A percentile compares a stretch with the other conserved stretches of the same genome.
Conservation (phyloP, 2,329 filamentous ascomycete species). For the Bisporella sp. region DNA sequence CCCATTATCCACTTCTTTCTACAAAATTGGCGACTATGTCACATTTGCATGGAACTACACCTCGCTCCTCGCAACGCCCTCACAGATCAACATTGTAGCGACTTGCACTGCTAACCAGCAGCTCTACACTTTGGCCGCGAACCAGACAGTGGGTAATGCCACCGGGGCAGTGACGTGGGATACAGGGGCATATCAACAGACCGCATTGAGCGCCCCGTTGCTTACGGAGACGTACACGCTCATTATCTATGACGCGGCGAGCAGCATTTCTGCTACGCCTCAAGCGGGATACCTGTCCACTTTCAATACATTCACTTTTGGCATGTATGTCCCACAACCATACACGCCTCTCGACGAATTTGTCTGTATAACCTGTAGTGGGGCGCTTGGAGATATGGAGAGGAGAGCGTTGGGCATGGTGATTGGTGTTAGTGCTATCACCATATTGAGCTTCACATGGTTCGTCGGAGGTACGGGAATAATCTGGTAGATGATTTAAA, state of each 20-base stretch:
- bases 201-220: constrained; percentile 35
- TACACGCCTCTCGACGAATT: constrained; percentile 47
- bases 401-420: constrained; percentile 42
- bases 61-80: constrained; percentile 48
- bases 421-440: constrained; percentile 46
- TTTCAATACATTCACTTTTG: constrained; percentile 45
- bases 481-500: constrained; percentile 19
- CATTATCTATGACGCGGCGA: constrained; percentile 53
- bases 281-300: constrained; percentile 49
- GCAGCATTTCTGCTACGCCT: constrained; percentile 40
- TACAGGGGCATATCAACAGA: constrained; percentile 42
- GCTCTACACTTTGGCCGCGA: constrained; percentile 55
- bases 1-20: constrained; percentile 39
- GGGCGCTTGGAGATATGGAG: constrained; percentile 40
- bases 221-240: constrained; percentile 52
- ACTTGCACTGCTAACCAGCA: constrained; percentile 45
- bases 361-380: constrained; percentile 51
- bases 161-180: constrained; percentile 51
- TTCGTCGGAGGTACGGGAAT: constrained; percentile 44
- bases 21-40: constrained; percentile 52
- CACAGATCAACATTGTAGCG: constrained; percentile 52
- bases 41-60: constrained; percentile 64
- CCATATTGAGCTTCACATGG: constrained; percentile 56
- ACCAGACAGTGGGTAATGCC: constrained; percentile 50
- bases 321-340: constrained; percentile 45